These are phyloP conservation scores for Poa pratensis DNA, from an alignment of 176 grass and related monocot species.

Conservation along the genomic window DNA sequence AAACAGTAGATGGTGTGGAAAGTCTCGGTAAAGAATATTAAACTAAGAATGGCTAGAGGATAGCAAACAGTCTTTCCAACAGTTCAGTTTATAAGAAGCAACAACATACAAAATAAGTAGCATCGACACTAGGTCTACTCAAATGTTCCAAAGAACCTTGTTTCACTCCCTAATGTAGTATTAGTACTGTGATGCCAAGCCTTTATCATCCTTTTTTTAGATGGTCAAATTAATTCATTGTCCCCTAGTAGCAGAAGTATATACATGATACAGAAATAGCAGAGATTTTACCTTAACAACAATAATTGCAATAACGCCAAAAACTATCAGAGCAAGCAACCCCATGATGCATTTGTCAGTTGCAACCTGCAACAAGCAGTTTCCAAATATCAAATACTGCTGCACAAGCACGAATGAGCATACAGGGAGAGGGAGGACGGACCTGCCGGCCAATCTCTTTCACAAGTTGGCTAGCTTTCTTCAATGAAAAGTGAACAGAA, in stretches of 20 bases:
- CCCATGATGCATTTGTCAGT: constrained; percentile 99
- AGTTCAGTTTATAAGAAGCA: not conserved
- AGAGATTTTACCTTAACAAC: constrained; percentile 82
- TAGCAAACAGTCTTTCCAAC: not conserved
- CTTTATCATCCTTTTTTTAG: not conserved
- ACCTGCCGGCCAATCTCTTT: constrained; percentile 77
- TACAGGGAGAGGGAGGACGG: not conserved
- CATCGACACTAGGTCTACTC: constrained; percentile 1
- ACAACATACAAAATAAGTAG: not conserved
- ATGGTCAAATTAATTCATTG: not conserved
- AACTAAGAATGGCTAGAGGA: constrained; percentile 3
- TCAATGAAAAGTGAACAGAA: constrained; percentile 70
- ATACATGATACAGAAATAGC: constrained; percentile 15
- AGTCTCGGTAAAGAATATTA: not conserved
- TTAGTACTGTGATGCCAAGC: not conserved
- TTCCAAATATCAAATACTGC: constrained; percentile 36
- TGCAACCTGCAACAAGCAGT: constrained; percentile 68
- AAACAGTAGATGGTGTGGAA: not conserved
- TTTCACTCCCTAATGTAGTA: constrained; percentile 20
- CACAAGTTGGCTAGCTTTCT: constrained; percentile 65
- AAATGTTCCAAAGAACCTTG: constrained; percentile 4
- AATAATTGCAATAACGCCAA: constrained; percentile 85
- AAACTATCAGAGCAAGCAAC: constrained; percentile 78
- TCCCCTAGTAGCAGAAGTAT: not conserved
- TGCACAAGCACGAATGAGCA: not conserved